A percentile compares a stretch with the other conserved stretches of the same genome.
phyloP scores from a whole-genome alignment of 2,329 filamentous ascomycete genomes.

The Aspergillus carbonarius region DNA sequence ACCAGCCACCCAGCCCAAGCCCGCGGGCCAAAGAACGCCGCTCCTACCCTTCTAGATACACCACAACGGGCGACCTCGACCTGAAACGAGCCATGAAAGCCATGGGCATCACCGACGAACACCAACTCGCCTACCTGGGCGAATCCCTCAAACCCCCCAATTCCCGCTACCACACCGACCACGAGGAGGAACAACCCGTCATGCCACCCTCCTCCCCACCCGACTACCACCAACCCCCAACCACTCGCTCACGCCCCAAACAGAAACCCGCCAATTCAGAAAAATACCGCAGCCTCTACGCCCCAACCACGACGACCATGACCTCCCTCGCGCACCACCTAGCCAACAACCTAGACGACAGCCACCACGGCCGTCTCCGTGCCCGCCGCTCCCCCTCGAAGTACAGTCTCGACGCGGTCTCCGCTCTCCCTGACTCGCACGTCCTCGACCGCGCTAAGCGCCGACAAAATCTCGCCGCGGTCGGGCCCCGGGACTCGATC shows the following conservation, averaged over 20 bases:
- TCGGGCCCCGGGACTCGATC: slow-evolving; percentile 26
- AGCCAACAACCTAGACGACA: slow-evolving; percentile 17
- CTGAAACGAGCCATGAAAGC: slow-evolving; percentile 23
- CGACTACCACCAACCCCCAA: slow-evolving; percentile 22
- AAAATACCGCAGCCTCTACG: slow-evolving; percentile 24
- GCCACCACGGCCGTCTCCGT: slow-evolving; percentile 23
- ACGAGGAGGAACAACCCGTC: slow-evolving; percentile 7
- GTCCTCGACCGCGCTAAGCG: slow-evolving; percentile 22
- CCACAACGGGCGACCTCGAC: slow-evolving; percentile 20
- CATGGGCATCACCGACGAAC: slow-evolving; percentile 29
- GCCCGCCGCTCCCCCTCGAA: slow-evolving; percentile 26
- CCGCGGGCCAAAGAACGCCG: slow-evolving; percentile 34
- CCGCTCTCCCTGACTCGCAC: slow-evolving; percentile 19
- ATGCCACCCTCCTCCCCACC: slow-evolving; percentile 36
- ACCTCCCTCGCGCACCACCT: slow-evolving; percentile 25
- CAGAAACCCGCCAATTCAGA: slow-evolving; percentile 21
- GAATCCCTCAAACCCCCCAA: slow-evolving; percentile 19
- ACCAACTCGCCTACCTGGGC: slow-evolving; percentile 24
- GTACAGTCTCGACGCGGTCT: slow-evolving; percentile 32
- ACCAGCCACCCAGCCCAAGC: slow-evolving; percentile 36
- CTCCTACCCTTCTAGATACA: slow-evolving; percentile 9
- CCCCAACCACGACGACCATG: slow-evolving; percentile 26
- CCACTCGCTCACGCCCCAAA: slow-evolving; percentile 23
- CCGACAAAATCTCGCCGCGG: slow-evolving; percentile 21
- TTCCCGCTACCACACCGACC: slow-evolving; percentile 13